phyloP scores from a whole-genome alignment of 2,329 filamentous ascomycete species.

The Cordyceps cicadae region DNA sequence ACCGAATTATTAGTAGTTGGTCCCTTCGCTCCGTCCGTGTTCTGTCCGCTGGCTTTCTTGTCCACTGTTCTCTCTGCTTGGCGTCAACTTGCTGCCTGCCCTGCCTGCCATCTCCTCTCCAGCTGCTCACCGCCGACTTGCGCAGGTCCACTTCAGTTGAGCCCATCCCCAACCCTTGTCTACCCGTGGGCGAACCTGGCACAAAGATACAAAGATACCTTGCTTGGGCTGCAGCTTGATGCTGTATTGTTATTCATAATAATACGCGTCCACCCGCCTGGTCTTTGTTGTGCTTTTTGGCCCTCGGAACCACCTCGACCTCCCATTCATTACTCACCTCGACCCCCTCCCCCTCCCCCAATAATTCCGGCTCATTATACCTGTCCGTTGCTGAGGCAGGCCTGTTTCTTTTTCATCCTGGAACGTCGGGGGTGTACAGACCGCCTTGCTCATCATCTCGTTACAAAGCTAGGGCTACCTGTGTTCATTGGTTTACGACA shows the following conservation, averaged over 20 bases:
- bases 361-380: not conserved
- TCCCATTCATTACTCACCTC: not conserved
- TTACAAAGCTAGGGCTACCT: not conserved
- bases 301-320: not conserved
- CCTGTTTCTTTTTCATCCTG: slow-evolving; percentile 4
- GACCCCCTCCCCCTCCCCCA: not conserved
- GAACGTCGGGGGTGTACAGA: slow-evolving; percentile 8
- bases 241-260: slow-evolving; percentile 4
- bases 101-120: no score
- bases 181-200: not conserved
- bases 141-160: slow-evolving; percentile 6
- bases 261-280: not conserved
- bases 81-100: not conserved
- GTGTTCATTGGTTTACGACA: not conserved
- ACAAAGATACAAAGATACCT: not conserved
- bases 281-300: not conserved
- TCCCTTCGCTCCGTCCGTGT: not conserved
- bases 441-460: slow-evolving; percentile 7
- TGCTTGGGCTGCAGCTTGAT: not conserved
- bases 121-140: slow-evolving; percentile 9
- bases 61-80: not conserved
- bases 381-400: slow-evolving; percentile 3
- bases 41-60: not conserved
- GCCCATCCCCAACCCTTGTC: slow-evolving; percentile 7
- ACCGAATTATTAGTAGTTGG: not conserved